Base-by-base conservation (phyloP, 2,329 filamentous ascomycete species). In the Penicillium hordei region DNA sequence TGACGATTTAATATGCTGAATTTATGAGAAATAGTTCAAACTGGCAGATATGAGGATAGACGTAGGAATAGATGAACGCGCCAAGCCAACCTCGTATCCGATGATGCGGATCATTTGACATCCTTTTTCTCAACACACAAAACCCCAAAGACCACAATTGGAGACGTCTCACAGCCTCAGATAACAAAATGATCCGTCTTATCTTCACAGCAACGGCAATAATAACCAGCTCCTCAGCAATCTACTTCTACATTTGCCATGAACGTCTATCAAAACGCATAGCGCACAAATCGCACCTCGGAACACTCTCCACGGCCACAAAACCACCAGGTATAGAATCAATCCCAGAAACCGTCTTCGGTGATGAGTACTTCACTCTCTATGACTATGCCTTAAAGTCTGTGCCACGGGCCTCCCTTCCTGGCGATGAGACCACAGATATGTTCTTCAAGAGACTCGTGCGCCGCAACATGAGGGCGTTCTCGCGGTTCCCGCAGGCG, bases 401-500 rank as follows among this genome's bases (percentile, higher is more conserved):
- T 2, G 57, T 71, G 1, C 52, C 62, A 1, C 65, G 64, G n/a
- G 50, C 45, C 6, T 59, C 58, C 0, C 63, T 72, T 6, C 66
- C 68, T 1, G 27, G 51, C n/a, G 27, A 50, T 8, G 46, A 64
- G 4, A 39, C 60, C 0, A 39, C 59, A 0, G 62, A 68, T 1
- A n/a, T 58, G 15, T 58, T 74, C 5, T 66, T 75, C 44, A 69
- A 61, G 17, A 55, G 61, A 1, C 67, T 75, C 8, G 52, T 73
- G 13, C 70, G 72, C 5, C 69, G 70, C 39, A 76, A 73, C 38
- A 73, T 76, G 69, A 60, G 48, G 4, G 60, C 58, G 0, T 75
- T 76, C 40, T 56, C 69, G n/a, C 65, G 60, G 15, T 68, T 73
- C 36, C 73, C 73, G 9, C 70, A 74, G 43, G 70, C 70, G 1